Evolutionary conservation across 169 alveolate species (phyloP).

Genomic region (Plasmodium blacklocki): DNA sequence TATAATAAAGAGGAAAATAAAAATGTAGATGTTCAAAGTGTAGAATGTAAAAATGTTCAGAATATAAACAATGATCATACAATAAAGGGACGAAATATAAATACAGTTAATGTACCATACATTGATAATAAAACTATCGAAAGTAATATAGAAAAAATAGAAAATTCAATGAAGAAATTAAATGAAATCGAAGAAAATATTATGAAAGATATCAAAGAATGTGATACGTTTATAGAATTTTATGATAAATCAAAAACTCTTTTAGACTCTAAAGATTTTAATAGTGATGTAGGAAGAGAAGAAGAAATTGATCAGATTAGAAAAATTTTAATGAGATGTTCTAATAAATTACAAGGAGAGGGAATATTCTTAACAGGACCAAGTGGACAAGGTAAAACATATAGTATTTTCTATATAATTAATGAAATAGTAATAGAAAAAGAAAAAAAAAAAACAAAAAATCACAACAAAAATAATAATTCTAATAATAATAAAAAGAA

Average conservation of each 20-base stretch:
- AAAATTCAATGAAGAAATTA: constrained; percentile 43
- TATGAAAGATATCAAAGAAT: constrained; percentile 45
- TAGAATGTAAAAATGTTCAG: constrained; percentile 2
- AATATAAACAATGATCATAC: constrained; percentile 1
- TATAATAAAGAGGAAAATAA: constrained; percentile 6
- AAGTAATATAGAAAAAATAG: constrained; percentile 47
- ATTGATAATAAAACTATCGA: constrained; percentile 39
- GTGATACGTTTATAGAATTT: constrained; percentile 62
- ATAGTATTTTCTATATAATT: constrained; percentile 65
- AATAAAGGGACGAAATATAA: constrained; percentile 14
- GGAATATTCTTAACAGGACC: constrained; percentile 68
- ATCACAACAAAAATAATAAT: neutral
- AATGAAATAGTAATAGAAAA: constrained; percentile 64
- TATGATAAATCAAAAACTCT: constrained; percentile 63
- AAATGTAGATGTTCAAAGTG: neutral
- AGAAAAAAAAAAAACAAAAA: constrained; percentile 9
- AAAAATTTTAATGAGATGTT: constrained; percentile 51
- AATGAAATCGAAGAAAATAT: constrained; percentile 60
- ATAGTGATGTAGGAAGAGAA: constrained; percentile 73
- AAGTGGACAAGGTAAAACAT: constrained; percentile 72
- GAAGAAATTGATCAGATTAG: constrained; percentile 49
- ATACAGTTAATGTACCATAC: neutral
- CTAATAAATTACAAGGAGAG: constrained; percentile 35
- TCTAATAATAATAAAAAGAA: neutral
- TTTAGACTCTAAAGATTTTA: constrained; percentile 64